Conservation (phyloP, 2,329 filamentous ascomycete genomes). For the Atkinsonella texensis region DNA sequence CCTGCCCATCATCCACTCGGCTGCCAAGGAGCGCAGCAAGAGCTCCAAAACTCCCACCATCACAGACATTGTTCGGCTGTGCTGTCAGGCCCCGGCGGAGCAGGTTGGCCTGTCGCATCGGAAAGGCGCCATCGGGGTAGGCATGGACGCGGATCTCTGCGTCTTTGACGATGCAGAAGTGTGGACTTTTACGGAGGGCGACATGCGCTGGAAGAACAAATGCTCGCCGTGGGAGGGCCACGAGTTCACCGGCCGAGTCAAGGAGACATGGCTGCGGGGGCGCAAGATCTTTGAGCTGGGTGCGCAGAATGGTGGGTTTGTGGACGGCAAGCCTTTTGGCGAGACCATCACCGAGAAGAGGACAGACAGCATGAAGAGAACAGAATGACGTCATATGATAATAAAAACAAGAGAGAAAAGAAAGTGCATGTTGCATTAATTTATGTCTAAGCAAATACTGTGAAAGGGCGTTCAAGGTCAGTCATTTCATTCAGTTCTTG, state of each 20-base stretch:
- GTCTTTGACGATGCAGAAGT: constrained; percentile 78
- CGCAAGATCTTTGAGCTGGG: constrained; percentile 59
- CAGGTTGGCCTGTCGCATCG: constrained; percentile 74
- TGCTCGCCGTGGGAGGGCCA: constrained; percentile 84
- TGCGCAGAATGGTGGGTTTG: constrained; percentile 38
- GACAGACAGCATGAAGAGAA: constrained; percentile 11
- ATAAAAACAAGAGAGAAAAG: too few relatives aligned
- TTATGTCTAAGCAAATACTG: too few relatives aligned
- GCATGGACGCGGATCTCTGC: constrained; percentile 78
- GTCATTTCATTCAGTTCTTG: background rate
- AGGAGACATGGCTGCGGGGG: constrained; percentile 77
- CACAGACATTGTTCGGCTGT: constrained; percentile 73
- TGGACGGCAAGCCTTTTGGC: constrained; percentile 34
- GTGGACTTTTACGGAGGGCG: constrained; percentile 61
- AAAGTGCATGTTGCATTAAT: too few relatives aligned
- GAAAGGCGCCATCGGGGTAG: constrained; percentile 67
- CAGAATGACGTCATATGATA: too few relatives aligned
- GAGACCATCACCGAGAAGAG: constrained; percentile 50
- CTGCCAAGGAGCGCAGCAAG: constrained; percentile 49
- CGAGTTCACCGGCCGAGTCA: constrained; percentile 63
- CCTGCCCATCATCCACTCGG: constrained; percentile 79
- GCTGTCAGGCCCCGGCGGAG: constrained; percentile 71
- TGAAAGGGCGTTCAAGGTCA: too few relatives aligned
- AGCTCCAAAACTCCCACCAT: constrained; percentile 38
- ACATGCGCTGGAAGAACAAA: constrained; percentile 92